Evolutionary conservation across 257 asterid genomes (phyloP).

Genomic region (Apocynum venetum): DNA sequence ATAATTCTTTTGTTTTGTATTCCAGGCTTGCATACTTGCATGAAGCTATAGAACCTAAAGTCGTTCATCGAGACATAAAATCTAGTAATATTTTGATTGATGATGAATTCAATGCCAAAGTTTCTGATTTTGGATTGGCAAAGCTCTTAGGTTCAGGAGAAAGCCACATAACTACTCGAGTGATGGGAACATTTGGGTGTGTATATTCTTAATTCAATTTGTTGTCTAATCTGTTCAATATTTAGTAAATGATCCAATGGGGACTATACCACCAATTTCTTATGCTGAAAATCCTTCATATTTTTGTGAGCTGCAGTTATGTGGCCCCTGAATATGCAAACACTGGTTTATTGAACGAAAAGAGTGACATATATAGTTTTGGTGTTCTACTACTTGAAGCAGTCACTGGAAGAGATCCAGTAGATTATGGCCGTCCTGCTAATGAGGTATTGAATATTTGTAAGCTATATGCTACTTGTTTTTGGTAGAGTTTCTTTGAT

Average conservation of each 20-base stretch:
- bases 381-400: slow-evolving; percentile 92
- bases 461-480: neutral
- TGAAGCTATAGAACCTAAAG: slow-evolving; percentile 97
- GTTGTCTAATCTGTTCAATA: neutral
- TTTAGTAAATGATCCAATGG: neutral
- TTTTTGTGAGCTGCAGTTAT: slow-evolving; percentile 52
- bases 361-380: slow-evolving; percentile 88
- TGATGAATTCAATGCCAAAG: slow-evolving; percentile 73
- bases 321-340: slow-evolving; percentile 99
- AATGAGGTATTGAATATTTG: slow-evolving; percentile 52
- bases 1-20: slow-evolving; percentile 1
- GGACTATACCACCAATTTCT: neutral
- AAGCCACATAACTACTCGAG: slow-evolving; percentile 94
- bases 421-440: slow-evolving; percentile 88
- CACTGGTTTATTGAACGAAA: slow-evolving; percentile 84
- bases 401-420: slow-evolving; percentile 93
- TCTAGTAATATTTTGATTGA: slow-evolving; percentile 95
- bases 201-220: slow-evolving; percentile 8
- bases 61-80: slow-evolving; percentile 91
- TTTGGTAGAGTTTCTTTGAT: neutral
- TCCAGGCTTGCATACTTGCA: slow-evolving; percentile 95
- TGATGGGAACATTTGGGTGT: slow-evolving; percentile 99
- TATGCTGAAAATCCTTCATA: slow-evolving; percentile 3
- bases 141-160: slow-evolving; percentile 92
- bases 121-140: slow-evolving; percentile 96